These are phyloP conservation scores for Kodamaea ohmeri DNA, from an alignment of 1,139 yeast genomes.

Conservation along the genomic window DNA sequence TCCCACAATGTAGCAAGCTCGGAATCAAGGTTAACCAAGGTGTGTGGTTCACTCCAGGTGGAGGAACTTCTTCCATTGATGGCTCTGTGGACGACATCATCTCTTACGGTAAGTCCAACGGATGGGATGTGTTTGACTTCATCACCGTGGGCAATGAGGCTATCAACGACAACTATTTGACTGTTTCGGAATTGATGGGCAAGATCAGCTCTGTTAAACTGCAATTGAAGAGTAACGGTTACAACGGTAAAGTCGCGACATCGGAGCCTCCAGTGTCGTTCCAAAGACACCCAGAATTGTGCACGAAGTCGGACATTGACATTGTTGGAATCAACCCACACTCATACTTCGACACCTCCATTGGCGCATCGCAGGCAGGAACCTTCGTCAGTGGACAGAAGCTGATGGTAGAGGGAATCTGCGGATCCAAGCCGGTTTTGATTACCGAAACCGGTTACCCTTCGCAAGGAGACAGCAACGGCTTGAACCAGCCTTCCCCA, in stretches of 20 bases:
- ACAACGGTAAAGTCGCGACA: constrained; percentile 72
- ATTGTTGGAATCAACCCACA: constrained; percentile 85
- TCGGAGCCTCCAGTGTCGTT: constrained; percentile 86
- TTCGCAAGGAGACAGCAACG: constrained; percentile 65
- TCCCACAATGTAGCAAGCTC: constrained; percentile 55
- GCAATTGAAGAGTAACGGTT: constrained; percentile 64
- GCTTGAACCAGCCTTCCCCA: constrained; percentile 65
- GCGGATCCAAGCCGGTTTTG: constrained; percentile 49
- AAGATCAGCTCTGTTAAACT: constrained; percentile 65
- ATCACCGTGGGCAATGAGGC: constrained; percentile 90
- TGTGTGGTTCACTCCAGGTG: constrained; percentile 61
- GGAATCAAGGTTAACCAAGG: constrained; percentile 84
- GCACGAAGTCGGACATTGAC: constrained; percentile 52
- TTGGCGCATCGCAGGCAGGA: constrained; percentile 69
- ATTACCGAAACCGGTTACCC: constrained; percentile 93
- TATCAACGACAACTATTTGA: constrained; percentile 55
- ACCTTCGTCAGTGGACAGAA: constrained; percentile 65
- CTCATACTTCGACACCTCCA: constrained; percentile 68
- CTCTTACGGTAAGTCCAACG: constrained; percentile 46
- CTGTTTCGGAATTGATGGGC: constrained; percentile 55
- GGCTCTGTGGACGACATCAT: constrained; percentile 53
- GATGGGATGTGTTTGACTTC: constrained; percentile 70
- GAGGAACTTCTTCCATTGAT: constrained; percentile 62
- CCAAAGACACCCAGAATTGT: constrained; percentile 60
- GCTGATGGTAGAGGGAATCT: constrained; percentile 46